A percentile compares a stretch with the other conserved stretches of the same genome.
These are phyloP conservation scores for Grigorovia jiainica DNA, from an alignment of 805 yeast species.

Conservation along the genomic window DNA sequence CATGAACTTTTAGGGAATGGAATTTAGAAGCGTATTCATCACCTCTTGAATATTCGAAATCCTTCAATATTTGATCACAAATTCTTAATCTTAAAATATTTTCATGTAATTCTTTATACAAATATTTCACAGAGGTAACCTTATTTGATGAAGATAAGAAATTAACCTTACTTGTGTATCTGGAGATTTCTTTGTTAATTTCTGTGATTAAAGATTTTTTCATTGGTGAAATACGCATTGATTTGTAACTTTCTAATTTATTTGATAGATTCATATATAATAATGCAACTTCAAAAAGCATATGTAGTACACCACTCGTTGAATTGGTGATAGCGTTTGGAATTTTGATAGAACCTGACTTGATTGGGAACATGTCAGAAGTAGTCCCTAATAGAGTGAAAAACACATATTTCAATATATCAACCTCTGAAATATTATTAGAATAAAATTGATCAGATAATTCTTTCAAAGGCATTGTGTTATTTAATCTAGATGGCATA, in stretches of 20 bases:
- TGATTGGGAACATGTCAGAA: constrained; percentile 44
- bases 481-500: constrained; percentile 3
- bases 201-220: constrained; percentile 52
- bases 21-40: constrained; percentile 48
- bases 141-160: constrained; percentile 33
- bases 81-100: constrained; percentile 51
- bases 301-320: constrained; percentile 43
- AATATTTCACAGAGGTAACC: constrained; percentile 20
- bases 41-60: constrained; percentile 30
- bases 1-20: constrained; percentile 44
- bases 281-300: constrained; percentile 63
- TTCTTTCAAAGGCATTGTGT: constrained; percentile 12
- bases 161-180: constrained; percentile 37
- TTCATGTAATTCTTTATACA: constrained; percentile 35
- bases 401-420: constrained; percentile 38
- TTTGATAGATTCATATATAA: constrained; percentile 41
- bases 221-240: constrained; percentile 38
- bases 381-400: constrained; percentile 56
- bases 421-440: constrained; percentile 30
- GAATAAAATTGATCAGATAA: constrained; percentile 26
- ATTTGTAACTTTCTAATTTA: constrained; percentile 25
- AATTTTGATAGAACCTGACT: constrained; percentile 28
- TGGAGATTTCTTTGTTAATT: constrained; percentile 33
- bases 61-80: constrained; percentile 35
- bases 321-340: constrained; percentile 50